Evolutionary conservation across 495 filamentous ascomycete genomes (phyloP).

Genomic region (Patellaria atrata): DNA sequence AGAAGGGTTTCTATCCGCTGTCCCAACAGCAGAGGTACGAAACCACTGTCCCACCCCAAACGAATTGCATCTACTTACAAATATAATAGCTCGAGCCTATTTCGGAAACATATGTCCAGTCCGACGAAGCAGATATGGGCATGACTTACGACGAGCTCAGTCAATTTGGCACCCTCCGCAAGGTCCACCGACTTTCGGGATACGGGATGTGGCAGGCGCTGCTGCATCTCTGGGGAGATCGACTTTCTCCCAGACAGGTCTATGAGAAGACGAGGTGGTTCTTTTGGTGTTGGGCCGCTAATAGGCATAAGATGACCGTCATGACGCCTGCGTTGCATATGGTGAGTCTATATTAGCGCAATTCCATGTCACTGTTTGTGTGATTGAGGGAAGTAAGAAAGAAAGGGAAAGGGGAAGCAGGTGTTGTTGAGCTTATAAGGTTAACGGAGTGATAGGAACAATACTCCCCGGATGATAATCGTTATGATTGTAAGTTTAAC

Average conservation of each 20-base stretch:
- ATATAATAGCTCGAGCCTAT: slow-evolving; percentile 72
- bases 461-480: slow-evolving; percentile 48
- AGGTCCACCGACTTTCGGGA: slow-evolving; percentile 58
- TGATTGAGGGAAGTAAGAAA: too few species aligned
- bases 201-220: slow-evolving; percentile 57
- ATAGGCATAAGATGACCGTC: slow-evolving; percentile 33
- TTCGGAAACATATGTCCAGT: slow-evolving; percentile 48
- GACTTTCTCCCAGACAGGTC: slow-evolving; percentile 28
- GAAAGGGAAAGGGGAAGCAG: too few species aligned
- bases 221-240: slow-evolving; percentile 52
- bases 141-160: slow-evolving; percentile 39
- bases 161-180: slow-evolving; percentile 51
- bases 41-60: too few species aligned
- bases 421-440: neutral
- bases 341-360: too few species aligned
- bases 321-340: slow-evolving; percentile 21
- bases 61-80: too few species aligned
- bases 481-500: too few species aligned
- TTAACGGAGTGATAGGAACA: slow-evolving; percentile 7
- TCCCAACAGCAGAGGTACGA: slow-evolving; percentile 45
- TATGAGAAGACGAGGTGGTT: slow-evolving; percentile 57
- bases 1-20: slow-evolving; percentile 54
- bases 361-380: too few species aligned
- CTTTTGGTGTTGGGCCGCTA: slow-evolving; percentile 45
- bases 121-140: slow-evolving; percentile 67